phyloP scores from a whole-genome alignment of 306 rosid species.

The Alnus rubra region DNA sequence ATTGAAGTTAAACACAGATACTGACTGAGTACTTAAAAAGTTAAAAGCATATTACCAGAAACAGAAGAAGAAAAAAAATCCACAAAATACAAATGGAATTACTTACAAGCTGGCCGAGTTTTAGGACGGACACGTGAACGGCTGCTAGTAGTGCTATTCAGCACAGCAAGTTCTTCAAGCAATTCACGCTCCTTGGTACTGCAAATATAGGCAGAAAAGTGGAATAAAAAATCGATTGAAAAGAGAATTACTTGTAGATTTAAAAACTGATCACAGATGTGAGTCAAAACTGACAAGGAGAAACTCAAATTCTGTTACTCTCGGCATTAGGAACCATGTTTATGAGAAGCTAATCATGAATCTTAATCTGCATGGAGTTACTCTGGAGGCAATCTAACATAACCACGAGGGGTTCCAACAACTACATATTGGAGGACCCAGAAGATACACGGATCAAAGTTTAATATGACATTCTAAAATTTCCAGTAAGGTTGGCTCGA shows the following conservation, averaged over 20 bases:
- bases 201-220: conserved; percentile 21
- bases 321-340: background rate
- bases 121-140: conserved; percentile 57
- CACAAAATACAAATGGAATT: conserved; percentile 2
- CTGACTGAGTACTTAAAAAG: background rate
- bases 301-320: background rate
- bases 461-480: background rate
- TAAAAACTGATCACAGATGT: background rate
- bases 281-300: background rate
- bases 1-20: conserved; percentile 21
- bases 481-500: background rate
- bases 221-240: background rate
- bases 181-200: conserved; percentile 79
- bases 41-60: background rate
- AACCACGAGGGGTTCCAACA: background rate
- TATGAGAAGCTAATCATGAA: background rate
- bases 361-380: background rate
- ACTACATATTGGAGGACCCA: background rate
- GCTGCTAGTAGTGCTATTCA: conserved; percentile 48
- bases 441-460: background rate
- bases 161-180: conserved; percentile 80
- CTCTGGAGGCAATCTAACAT: background rate
- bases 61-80: background rate
- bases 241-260: background rate
- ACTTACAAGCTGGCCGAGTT: conserved; percentile 63